phyloP scores from a whole-genome alignment of 345 rosid genomes.

The Orychophragmus violaceus region DNA sequence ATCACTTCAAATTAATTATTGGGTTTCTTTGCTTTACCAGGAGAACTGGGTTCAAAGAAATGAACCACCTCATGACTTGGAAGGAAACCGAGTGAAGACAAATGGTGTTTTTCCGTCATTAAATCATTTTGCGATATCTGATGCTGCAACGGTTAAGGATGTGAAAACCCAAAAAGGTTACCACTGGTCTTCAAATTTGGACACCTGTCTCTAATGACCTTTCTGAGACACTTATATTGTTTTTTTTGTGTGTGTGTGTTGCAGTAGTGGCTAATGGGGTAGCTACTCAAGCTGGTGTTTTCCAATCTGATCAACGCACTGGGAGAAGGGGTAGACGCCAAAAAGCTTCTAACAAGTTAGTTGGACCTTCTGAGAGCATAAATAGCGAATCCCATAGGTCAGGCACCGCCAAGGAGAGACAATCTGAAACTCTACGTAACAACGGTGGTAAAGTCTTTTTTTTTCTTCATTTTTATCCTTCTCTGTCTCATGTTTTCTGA shows the following conservation, averaged over 20 bases:
- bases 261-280: conserved; percentile 41
- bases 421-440: conserved; percentile 22
- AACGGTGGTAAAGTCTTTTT: conserved; percentile 37
- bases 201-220: not conserved
- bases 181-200: not conserved
- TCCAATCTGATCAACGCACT: conserved; percentile 42
- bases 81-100: conserved; percentile 23
- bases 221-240: conserved; percentile 1
- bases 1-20: not conserved
- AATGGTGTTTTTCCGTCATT: conserved; percentile 28
- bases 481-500: not conserved
- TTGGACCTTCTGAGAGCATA: conserved; percentile 49
- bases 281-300: conserved; percentile 39
- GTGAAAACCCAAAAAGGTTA: conserved; percentile 49
- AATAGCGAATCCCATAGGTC: conserved; percentile 35
- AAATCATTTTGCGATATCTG: conserved; percentile 25
- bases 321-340: conserved; percentile 82
- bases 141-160: conserved; percentile 23
- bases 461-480: conserved; percentile 1
- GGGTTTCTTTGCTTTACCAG: conserved; percentile 33
- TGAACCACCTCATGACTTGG: conserved; percentile 33
- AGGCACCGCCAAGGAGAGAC: conserved; percentile 22
- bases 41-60: conserved; percentile 31
- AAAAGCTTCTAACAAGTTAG: conserved; percentile 49
- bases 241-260: conserved; percentile 1